Evolutionary conservation across 23 red algal genomes (phyloP), one percentile per base, ranked within the genome.

Genomic region (Agarophyton chilense): DNA sequence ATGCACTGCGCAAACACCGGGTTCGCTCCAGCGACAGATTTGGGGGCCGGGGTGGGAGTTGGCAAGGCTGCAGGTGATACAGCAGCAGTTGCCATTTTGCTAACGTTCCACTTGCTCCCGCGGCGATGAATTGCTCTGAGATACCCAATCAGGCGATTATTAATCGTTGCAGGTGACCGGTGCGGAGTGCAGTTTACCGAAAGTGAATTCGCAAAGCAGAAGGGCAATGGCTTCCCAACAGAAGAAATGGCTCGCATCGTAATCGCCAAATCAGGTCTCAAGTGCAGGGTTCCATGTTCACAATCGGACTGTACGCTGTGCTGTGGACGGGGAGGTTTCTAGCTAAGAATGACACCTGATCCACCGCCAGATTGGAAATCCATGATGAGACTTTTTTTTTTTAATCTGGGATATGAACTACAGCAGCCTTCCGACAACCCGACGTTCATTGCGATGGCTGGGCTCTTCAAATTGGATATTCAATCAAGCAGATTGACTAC

Each of bases 1-100:
- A 99, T 99, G 61, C 87, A 90, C 62, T 99, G 97, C 25, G 97
- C 97, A 88, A 96, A 96, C 14, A 99, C 90, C 6, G 97, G 89
- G 62, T 94, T 87, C 5, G 51, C 41, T 31, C 97, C 97, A 19
- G 93, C 91, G 19, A 94, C 39, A 18, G 91, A 94, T 39, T 70
- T 9, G 68, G 68, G 38, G 33, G 68, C 68, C 1, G 75, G 72
- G 26, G 75, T 43, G 14, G 53, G 52, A 2, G 70, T 29, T 39
- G 84, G 84, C 34, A 65, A 51, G 21, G 56, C 49, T 25, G 38
- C 18, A 24, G 84, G 70, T 11, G 84, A 66, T 25, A 62, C 40
- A 2, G 35, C 55, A 13, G 79, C 55, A 17, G 79, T 44, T 4
- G 79, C 26, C 77, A 81, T 81, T 16, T 10, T 54, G 51, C 36